Base-by-base conservation (phyloP, 1,284 basidiomycete species). In the Ustilago hordei region DNA sequence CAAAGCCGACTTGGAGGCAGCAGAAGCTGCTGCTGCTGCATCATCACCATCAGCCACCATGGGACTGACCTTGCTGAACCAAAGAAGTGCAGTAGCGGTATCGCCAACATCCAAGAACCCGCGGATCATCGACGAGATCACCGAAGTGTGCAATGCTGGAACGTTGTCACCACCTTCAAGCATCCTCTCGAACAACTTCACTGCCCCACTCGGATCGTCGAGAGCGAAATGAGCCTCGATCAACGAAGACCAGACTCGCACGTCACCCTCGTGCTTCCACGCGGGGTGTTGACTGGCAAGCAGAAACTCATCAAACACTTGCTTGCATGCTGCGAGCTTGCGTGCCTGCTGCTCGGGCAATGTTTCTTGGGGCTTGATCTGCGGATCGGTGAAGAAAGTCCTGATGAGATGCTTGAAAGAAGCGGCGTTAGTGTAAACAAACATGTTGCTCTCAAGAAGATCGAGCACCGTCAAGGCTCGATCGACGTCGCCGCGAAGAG, bases 131-230 rank as follows among this genome's bases (percentile, higher is more conserved):
- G 89, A 87, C 4, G 89, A 89, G 82, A 91, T 92, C 0, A 92
- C 91, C 0, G 59, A 48, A 5, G 62, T 34, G 1, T 90, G 89
- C 0, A 90, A 87, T 2, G 90, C 89, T 0, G 92, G 91, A 0
- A 88, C 87, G 5, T 54, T 59, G 45, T 77, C 64, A 9, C 75
- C 67, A 13, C 68, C 69, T 8, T 69, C 35, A 15, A 95, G 88
- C 91, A 96, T 93, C 69, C 89, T 86, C 73, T 93, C 91, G 54
- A 96, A 87, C 3, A 95, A 86, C 19, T 86, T 89, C 9, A 95
- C 84, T 6, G 91, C 94, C 54, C 89, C 90, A 3, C 90, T 89
- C 0, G 91, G 88, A 66, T 91, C 88, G 5, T 91, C 91, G 38
- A 88, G 89, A 19, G 87, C 88, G 88, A 96, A 92, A 86, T 93